These are phyloP conservation scores for Lasiodiplodia theobromae DNA, from an alignment of 2,329 filamentous ascomycete species.

Conservation along the genomic window DNA sequence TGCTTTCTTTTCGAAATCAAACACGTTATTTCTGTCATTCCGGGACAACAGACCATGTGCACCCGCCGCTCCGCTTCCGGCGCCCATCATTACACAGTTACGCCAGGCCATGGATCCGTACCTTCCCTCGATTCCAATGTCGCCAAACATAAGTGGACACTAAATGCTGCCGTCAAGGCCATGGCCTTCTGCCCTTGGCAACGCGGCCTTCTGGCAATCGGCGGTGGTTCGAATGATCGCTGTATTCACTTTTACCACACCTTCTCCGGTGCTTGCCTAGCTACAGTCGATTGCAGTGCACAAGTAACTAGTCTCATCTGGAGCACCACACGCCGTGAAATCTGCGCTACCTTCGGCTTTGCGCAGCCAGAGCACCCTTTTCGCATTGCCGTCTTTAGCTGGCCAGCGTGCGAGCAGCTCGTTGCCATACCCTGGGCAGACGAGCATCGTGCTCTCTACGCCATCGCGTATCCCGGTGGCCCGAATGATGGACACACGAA, in stretches of 20 bases:
- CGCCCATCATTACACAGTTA: conserved; percentile 42
- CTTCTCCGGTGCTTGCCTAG: conserved; percentile 79
- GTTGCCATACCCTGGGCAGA: conserved; percentile 85
- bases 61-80: conserved; percentile 29
- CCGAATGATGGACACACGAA: conserved; percentile 52
- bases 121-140: conserved; percentile 60
- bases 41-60: conserved; percentile 38
- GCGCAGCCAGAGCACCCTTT: conserved; percentile 88
- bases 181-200: conserved; percentile 98
- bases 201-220: conserved; percentile 83
- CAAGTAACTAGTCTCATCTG: conserved; percentile 94
- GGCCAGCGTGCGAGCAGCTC: conserved; percentile 89
- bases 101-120: conserved; percentile 43
- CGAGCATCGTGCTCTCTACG: conserved; percentile 81
- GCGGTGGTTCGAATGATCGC: conserved; percentile 91
- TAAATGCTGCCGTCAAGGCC: conserved; percentile 91
- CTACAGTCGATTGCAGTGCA: conserved; percentile 88
- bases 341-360: conserved; percentile 93
- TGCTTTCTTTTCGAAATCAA: conserved; percentile 81
- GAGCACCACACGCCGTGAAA: conserved; percentile 84
- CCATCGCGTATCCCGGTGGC: conserved; percentile 80
- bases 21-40: conserved; percentile 45
- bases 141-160: conserved; percentile 75
- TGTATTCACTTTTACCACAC: conserved; percentile 97
- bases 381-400: conserved; percentile 90